These are phyloP conservation scores for Sporothrix brasiliensis DNA, from an alignment of 2,329 filamentous ascomycete species.

Conservation along the genomic window DNA sequence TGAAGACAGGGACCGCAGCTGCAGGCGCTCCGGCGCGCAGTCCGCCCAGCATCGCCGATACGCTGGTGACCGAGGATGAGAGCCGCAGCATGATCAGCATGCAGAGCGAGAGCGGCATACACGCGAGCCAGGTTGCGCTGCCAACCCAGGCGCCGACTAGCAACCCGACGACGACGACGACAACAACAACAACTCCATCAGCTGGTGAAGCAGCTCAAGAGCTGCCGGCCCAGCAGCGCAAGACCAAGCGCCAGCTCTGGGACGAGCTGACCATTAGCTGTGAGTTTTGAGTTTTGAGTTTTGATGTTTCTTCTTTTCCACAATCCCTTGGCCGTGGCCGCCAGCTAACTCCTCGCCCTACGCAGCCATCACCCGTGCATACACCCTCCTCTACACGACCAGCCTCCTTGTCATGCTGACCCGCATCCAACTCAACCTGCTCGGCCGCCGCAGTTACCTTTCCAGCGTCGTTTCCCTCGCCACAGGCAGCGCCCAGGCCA, in stretches of 20 bases:
- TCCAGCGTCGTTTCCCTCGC: constrained; percentile 93
- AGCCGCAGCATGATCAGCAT: constrained; percentile 72
- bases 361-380: constrained; percentile 82
- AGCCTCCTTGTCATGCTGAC: constrained; percentile 89
- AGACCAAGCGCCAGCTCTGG: constrained; percentile 92
- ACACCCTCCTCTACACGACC: constrained; percentile 89
- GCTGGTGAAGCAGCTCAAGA: constrained; percentile 38
- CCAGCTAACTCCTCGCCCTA: neutral
- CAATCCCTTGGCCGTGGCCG: neutral
- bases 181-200: constrained; percentile 28
- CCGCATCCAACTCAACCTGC: constrained; percentile 92
- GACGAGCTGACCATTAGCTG: constrained; percentile 95
- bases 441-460: constrained; percentile 91
- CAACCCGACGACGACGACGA: constrained; percentile 13
- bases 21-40: constrained; percentile 53
- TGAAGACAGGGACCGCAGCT: constrained; percentile 63
- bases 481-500: constrained; percentile 70
- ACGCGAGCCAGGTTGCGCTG: constrained; percentile 74
- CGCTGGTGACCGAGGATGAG: constrained; percentile 82
- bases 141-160: constrained; percentile 45
- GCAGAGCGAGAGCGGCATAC: constrained; percentile 79
- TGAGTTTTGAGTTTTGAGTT: constrained; percentile 56
- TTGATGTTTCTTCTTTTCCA: neutral
- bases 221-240: constrained; percentile 46
- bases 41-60: constrained; percentile 64